Evolutionary conservation across 352 stramenopile genomes (phyloP), one percentile per base, ranked within the genome.

Genomic region (Thalassiosira mediterranea): DNA sequence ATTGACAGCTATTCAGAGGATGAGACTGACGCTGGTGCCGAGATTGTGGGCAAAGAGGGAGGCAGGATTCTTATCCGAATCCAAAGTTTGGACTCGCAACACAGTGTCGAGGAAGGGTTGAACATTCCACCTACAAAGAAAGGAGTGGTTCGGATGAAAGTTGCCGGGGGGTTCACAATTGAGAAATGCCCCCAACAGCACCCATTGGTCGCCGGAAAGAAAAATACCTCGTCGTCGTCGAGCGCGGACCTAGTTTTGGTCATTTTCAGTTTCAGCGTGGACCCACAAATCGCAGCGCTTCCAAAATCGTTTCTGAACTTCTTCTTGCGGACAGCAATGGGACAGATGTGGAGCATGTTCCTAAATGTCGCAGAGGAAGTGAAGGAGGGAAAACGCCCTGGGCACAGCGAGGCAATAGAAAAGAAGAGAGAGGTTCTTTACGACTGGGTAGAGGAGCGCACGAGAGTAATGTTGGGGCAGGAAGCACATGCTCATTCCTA

Each of bases 231-330:
- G 29, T 19, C n/a, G 25, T 17, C 13, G 7, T 26, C 25, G 13
- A 59, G 15, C 31, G 59, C 86, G 61, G 66, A 85, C 60, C 47
- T 87, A 34, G 67, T 90, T 15, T 62, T 91, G 52, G 26, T 87
- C 11, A 82, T 62, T 19, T 88, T 88, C 63, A 61, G 37, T 5
- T 72, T 90, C 23, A 71, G 66, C 28, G 73, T 86, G 46, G 75
- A 91, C 71, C 67, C 76, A 15, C 80, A 87, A 49, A 54, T 90
- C 10, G n/a, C 37, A 7, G 37, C 72, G 11, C 51, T 91, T 31
- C 83, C 86, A 28, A 54, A 88, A 47, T 71, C 67, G 8, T 65
- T 89, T 4, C 75, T 90, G 7, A 90, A 91, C 56, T 91, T 90
- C 49, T 69, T 86, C n/a, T 74, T 82, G 2, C 59, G 74, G 10